Evolutionary conservation across 1,284 basidiomycete species (phyloP).

Genomic region (Austroboletus rostrupii): DNA sequence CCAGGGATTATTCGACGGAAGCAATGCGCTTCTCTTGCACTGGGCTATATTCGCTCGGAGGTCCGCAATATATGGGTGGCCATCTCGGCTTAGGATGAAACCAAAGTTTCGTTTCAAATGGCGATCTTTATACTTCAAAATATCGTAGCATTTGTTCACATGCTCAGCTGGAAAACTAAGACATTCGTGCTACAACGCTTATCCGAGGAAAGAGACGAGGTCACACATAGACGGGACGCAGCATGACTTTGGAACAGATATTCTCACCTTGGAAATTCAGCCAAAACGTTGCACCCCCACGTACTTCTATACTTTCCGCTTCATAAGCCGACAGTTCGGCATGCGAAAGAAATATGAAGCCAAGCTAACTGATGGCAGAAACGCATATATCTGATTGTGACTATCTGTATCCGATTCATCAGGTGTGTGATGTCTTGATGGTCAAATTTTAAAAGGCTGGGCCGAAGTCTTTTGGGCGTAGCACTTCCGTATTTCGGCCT

Average conservation of each 20-base stretch:
- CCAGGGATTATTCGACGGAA: background rate
- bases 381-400: constrained; percentile 11
- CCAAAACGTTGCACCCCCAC: constrained; percentile 14
- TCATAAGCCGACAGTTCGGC: constrained; percentile 5
- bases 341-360: constrained; percentile 1
- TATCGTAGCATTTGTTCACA: constrained; percentile 2
- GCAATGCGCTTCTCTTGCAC: background rate
- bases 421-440: background rate
- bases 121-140: background rate
- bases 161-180: constrained; percentile 9
- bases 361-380: constrained; percentile 4
- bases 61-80: background rate
- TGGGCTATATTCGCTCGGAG: background rate
- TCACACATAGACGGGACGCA: constrained; percentile 5
- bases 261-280: constrained; percentile 10
- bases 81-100: constrained; percentile 17
- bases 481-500: background rate
- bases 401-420: constrained; percentile 15
- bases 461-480: background rate
- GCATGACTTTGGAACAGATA: constrained; percentile 11
- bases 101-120: constrained; percentile 15
- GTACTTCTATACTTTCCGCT: constrained; percentile 6
- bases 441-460: constrained; percentile 18
- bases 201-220: background rate
- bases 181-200: background rate